A percentile compares a stretch with the other conserved stretches of the same genome.
phyloP scores from a whole-genome alignment of 164 flowering plant species.

The Macadamia tetraphylla region DNA sequence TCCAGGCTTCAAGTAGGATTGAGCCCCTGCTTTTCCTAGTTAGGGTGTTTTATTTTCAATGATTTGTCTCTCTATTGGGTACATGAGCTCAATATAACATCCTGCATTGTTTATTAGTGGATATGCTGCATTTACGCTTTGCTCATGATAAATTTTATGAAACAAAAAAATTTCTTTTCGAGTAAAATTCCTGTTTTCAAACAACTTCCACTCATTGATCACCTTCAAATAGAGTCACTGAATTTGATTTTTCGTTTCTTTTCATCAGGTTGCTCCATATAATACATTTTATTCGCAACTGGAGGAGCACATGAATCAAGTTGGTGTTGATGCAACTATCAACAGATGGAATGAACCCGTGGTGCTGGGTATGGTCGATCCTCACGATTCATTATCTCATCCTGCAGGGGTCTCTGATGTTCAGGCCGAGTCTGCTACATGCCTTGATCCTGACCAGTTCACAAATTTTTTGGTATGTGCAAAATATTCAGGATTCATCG shows the following conservation, averaged over 20 bases:
- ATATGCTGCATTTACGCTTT: too few relatives aligned
- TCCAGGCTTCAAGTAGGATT: too few relatives aligned
- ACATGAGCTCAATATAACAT: too few relatives aligned
- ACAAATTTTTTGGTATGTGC: constrained; percentile 74
- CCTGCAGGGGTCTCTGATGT: constrained; percentile 97
- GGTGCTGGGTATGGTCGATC: constrained; percentile 83
- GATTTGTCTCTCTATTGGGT: too few relatives aligned
- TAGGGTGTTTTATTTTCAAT: too few relatives aligned
- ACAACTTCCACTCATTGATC: too few relatives aligned
- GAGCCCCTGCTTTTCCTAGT: too few relatives aligned
- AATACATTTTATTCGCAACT: constrained; percentile 86
- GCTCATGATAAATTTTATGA: too few relatives aligned
- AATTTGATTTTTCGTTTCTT: not conserved
- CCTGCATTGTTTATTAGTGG: too few relatives aligned
- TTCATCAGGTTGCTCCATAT: constrained; percentile 84
- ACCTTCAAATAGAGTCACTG: too few relatives aligned
- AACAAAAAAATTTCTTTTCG: too few relatives aligned
- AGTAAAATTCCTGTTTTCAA: too few relatives aligned
- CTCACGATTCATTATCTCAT: constrained; percentile 95
- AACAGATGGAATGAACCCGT: constrained; percentile 90
- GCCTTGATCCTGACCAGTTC: constrained; percentile 78
- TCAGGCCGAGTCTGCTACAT: constrained; percentile 82
- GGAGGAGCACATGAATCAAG: constrained; percentile 84
- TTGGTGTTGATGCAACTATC: constrained; percentile 60
- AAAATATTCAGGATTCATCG: not conserved